Conservation (phyloP, 805 yeast species). For the Ogataea ganodermae region DNA sequence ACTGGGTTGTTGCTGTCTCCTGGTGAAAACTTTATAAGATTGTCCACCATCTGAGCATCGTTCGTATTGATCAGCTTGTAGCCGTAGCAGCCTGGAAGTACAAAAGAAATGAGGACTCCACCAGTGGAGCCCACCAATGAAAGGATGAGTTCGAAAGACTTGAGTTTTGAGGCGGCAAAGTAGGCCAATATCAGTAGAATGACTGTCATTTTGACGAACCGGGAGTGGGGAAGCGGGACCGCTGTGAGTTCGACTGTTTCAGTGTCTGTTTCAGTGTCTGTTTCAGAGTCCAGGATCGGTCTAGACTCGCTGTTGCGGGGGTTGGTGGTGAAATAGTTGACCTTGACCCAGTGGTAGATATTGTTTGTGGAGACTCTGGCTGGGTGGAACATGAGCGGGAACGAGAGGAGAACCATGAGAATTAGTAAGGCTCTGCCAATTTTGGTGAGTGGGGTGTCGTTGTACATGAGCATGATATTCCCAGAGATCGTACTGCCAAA, state of each 20-base stretch:
- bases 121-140: conserved; percentile 84
- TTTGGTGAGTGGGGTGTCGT: conserved; percentile 48
- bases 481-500: conserved; percentile 69
- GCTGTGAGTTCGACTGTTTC: conserved; percentile 6
- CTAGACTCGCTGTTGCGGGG: background rate
- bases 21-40: conserved; percentile 25
- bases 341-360: conserved; percentile 49
- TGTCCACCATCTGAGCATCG: conserved; percentile 17
- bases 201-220: conserved; percentile 53
- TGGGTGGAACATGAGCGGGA: conserved; percentile 81
- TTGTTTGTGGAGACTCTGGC: conserved; percentile 74
- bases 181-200: conserved; percentile 51
- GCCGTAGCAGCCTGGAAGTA: conserved; percentile 78
- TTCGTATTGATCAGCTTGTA: conserved; percentile 50
- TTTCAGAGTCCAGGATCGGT: conserved; percentile 9
- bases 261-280: background rate
- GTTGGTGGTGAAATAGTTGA: background rate
- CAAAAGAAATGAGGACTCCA: conserved; percentile 75
- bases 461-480: conserved; percentile 70
- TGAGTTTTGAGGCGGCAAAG: conserved; percentile 55
- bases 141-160: conserved; percentile 66
- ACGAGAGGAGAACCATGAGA: conserved; percentile 72
- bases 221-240: conserved; percentile 49
- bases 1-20: conserved; percentile 24
- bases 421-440: conserved; percentile 64